Evolutionary conservation across 345 rosid genomes (phyloP).

Genomic region (Kandelia obovata): DNA sequence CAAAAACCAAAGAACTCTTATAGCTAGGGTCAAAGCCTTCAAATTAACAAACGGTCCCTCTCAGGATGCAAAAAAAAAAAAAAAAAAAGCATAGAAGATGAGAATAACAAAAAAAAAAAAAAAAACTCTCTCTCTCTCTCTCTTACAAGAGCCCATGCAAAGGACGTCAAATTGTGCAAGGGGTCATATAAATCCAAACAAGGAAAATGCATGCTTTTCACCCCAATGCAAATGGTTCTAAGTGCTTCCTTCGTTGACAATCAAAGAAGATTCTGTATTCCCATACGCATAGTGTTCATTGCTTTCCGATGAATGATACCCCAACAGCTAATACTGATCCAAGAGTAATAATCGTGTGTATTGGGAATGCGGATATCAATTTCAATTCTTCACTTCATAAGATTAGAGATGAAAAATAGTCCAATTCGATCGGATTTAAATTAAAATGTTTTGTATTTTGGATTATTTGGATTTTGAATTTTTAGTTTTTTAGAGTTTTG

Average conservation of each 20-base stretch:
- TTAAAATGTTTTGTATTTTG: too few relatives aligned
- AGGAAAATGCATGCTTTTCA: slow-evolving; percentile 14
- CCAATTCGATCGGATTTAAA: too few relatives aligned
- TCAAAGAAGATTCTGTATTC: slow-evolving; percentile 46
- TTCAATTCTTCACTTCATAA: not conserved
- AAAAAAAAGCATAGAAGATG: slow-evolving; percentile 21
- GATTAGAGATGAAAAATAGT: not conserved
- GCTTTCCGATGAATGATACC: too few relatives aligned
- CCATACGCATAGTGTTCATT: too few relatives aligned
- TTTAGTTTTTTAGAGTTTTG: too few relatives aligned
- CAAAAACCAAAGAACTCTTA: slow-evolving; percentile 11
- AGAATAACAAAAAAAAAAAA: not conserved
- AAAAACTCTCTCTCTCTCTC: not conserved
- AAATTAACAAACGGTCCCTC: slow-evolving; percentile 22
- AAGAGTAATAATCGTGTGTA: slow-evolving; percentile 9
- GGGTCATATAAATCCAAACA: slow-evolving; percentile 15
- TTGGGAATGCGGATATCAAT: not conserved
- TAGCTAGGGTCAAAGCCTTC: slow-evolving; percentile 21
- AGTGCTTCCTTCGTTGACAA: slow-evolving; percentile 83
- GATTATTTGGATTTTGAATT: too few relatives aligned
- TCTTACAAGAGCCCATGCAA: slow-evolving; percentile 6
- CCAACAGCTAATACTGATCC: slow-evolving; percentile 25
- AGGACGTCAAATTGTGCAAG: slow-evolving; percentile 20
- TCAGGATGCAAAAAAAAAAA: not conserved
- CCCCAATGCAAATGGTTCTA: slow-evolving; percentile 45